Evolutionary conservation across 352 stramenopile genomes (phyloP), one percentile per base, ranked within the genome.

Genomic region (Pythium myriotylum): DNA sequence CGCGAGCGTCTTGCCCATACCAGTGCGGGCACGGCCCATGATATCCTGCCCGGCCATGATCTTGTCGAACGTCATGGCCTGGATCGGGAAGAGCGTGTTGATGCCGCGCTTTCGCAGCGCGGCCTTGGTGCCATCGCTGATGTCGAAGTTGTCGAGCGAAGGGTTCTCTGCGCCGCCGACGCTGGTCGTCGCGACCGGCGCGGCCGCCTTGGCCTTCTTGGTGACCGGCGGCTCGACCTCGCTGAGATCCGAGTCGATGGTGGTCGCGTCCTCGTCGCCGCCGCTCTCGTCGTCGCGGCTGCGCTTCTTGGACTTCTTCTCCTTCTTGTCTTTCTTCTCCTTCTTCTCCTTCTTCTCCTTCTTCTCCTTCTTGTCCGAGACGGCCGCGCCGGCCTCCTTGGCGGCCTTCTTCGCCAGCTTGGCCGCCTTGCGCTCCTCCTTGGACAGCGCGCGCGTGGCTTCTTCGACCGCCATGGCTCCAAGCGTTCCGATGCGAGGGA

Each of bases 1-100:
- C 33, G 97, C 97, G 12, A 99, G 79, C 19, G 97, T 99, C 85
- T 99, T 99, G 53, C 97, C 97, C 66, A 98, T 99, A 61, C 97
- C 97, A 3, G 97, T 99, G 24, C 95, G 91, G 9, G 94, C 96
- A 50, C 96, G 89, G 16, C 97, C 97, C 73, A 99, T 99, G 19
- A 99, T 78, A 79, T 99, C 97, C 43, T 97, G 92, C 22, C 97
- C 95, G 49, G 90, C 86, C 29, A 98, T 68, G 54, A 99, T 97
- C 69, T 97, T 96, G 69, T 97, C 83, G 53, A 99, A 99, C 12
- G 96, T 97, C 81, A 97, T 94, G 29, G 86, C 82, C 64, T 98
- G 92, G 56, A 98, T 97, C 9, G 92, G 91, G 68, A 98, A 98
- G 1, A 98, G 80, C 52, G 78, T 81, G 46, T 75, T 72, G 62